Evolutionary conservation across 78 protist species (phyloP).

Genomic region (Dictyostelium purpureum): DNA sequence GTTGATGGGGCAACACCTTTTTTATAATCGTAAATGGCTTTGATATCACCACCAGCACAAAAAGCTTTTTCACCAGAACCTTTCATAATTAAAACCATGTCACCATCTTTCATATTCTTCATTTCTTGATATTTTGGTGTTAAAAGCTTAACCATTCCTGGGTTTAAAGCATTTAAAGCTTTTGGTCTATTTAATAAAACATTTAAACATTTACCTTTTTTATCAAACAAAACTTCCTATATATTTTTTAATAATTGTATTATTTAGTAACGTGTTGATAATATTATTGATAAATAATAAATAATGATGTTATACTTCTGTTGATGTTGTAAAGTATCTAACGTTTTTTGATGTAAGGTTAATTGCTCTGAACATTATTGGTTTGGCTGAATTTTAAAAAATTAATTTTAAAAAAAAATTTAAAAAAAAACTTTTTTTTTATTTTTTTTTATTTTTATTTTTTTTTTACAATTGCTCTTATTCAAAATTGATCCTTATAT

Average conservation of each 20-base stretch:
- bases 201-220: conserved; percentile 60
- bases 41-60: conserved; percentile 96
- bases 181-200: conserved; percentile 84
- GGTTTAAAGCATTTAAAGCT: conserved; percentile 87
- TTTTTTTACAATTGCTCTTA: too few species aligned
- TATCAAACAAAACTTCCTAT: conserved; percentile 18
- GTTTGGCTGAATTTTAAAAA: too few species aligned
- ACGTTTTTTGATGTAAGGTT: too few species aligned
- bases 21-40: conserved; percentile 62
- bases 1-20: not conserved
- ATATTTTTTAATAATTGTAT: not conserved
- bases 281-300: not conserved
- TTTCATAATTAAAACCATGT: conserved; percentile 71
- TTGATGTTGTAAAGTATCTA: not conserved
- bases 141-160: conserved; percentile 55
- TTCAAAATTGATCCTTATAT: too few species aligned
- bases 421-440: too few species aligned
- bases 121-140: conserved; percentile 42
- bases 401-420: too few species aligned
- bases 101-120: conserved; percentile 26
- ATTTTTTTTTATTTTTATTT: too few species aligned
- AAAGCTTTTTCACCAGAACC: conserved; percentile 93
- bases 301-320: not conserved
- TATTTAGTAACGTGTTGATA: not conserved
- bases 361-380: too few species aligned